Conservation (phyloP, 1,284 basidiomycete species). For the Ustilago loliicola region DNA sequence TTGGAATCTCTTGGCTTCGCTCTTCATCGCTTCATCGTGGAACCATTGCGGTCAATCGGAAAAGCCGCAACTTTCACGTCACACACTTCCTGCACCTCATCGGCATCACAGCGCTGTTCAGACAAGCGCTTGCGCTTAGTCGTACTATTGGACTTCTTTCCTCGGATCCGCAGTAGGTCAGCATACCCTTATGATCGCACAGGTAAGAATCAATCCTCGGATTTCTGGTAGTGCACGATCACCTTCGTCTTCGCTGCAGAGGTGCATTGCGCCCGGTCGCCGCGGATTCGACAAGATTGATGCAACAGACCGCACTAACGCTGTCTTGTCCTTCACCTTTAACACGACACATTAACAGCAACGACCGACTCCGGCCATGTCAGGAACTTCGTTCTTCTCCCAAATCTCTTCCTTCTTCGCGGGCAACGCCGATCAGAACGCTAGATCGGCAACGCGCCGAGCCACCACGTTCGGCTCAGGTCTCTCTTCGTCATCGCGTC, state of each 20-base stretch:
- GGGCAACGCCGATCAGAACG: conserved; percentile 16
- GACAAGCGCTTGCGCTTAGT: no score
- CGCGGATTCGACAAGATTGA: no score
- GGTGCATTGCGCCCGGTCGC: no score
- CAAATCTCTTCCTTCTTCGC: conserved; percentile 64
- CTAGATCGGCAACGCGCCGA: conserved; percentile 21
- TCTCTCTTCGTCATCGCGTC: conserved; percentile 48
- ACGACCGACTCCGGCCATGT: conserved; percentile 45
- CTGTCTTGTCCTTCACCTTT: neutral
- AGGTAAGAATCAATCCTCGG: no score
- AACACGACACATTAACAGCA: conserved; percentile 16
- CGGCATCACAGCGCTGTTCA: neutral
- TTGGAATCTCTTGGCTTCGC: neutral
- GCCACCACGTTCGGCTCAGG: conserved; percentile 44
- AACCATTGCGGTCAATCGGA: neutral
- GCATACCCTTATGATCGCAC: conserved; percentile 32
- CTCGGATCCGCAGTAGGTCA: neutral
- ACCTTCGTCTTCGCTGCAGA: no score
- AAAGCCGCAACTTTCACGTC: neutral
- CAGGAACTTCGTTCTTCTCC: conserved; percentile 53
- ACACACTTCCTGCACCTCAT: neutral
- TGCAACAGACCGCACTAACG: neutral
- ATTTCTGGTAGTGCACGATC: no score
- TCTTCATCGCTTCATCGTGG: neutral
- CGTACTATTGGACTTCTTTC: neutral